Evolutionary conservation across 148 eudicot genomes (phyloP), one percentile per base, ranked within the genome.

Genomic region (Vaccinium macrocarpon): DNA sequence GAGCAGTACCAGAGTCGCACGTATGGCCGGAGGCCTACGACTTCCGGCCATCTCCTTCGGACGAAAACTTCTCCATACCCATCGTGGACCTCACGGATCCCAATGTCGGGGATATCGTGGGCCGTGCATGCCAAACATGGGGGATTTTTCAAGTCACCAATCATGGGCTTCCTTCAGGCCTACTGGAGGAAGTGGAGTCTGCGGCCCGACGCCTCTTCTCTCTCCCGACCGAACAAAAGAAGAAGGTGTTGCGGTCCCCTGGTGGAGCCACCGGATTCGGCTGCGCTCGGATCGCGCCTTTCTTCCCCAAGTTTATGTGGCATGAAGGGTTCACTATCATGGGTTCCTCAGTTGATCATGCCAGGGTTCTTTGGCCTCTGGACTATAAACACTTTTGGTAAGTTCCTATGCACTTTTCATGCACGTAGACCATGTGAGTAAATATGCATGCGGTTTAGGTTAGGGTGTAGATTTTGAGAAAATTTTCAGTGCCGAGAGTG

Each of bases 301-400:
- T 89, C 62, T 92, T 90, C 85, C 16, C 89, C 3, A 92, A 94
- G 88, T 48, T 83, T 16, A 89, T 91, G 93, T 94, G 97, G 97
- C 82, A 73, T 83, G 97, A 94, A 84, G 97, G 95, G 16, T 94
- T 94, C 84, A 94, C 97, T 16, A 90, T 94, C 29, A 90, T 89
- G 86, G 92, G 90, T 7, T 77, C 89, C 27, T 18, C 23, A 13
- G 64, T 80, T 70, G 89, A 91, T 57, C 91, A 94, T 90, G 96
- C 94, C 4, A 88, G 82, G 38, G 38, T 55, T 10, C 90, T 94
- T 80, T 94, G 98, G 98, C 96, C 98, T 7, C 48, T 81, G 64
- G 90, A 89, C 25, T 88, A 88, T 61, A 59, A 85, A n/a, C 78
- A 32, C 19, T 94, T 94, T 86, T 92, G 98, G 98, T 94, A 85